These are phyloP conservation scores for Arthrobotrys entomopaga DNA, from an alignment of 2,329 filamentous ascomycete genomes.

Conservation along the genomic window DNA sequence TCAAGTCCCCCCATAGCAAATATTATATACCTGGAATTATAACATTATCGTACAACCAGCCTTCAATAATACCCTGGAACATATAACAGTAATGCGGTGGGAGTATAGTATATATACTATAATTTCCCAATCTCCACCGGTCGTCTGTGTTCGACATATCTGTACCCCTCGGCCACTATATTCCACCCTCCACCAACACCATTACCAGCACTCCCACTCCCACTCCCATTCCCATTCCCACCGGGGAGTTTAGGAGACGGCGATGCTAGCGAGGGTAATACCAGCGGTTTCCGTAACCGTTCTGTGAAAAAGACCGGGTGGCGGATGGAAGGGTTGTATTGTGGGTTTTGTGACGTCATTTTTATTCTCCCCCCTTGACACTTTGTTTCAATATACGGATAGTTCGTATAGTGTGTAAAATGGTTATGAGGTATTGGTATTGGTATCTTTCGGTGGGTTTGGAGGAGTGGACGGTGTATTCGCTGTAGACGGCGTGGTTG, in stretches of 20 bases:
- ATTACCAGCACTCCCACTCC: neutral
- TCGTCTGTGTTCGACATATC: conserved; percentile 65
- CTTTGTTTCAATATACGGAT: neutral
- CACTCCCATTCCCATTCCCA: too few species aligned
- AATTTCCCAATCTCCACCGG: conserved; percentile 43
- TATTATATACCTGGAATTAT: too few species aligned
- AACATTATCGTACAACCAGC: neutral
- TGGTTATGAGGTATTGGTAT: neutral
- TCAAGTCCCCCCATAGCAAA: too few species aligned
- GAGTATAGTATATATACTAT: neutral
- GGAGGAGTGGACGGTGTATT: neutral
- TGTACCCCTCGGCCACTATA: conserved; percentile 71
- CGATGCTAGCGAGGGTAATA: conserved; percentile 36
- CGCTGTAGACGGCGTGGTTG: neutral
- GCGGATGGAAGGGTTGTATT: conserved; percentile 69
- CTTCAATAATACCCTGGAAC: neutral
- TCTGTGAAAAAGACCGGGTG: conserved; percentile 83
- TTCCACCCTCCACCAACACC: conserved; percentile 59
- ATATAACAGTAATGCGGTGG: too few species aligned
- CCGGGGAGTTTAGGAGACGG: neutral
- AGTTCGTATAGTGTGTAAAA: too few species aligned
- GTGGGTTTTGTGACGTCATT: conserved; percentile 57
- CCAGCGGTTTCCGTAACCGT: conserved; percentile 69
- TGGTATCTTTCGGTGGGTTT: neutral
- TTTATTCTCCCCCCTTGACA: neutral